Base-by-base conservation (phyloP, 2,329 filamentous ascomycete species). In the Zalaria sp. region DNA sequence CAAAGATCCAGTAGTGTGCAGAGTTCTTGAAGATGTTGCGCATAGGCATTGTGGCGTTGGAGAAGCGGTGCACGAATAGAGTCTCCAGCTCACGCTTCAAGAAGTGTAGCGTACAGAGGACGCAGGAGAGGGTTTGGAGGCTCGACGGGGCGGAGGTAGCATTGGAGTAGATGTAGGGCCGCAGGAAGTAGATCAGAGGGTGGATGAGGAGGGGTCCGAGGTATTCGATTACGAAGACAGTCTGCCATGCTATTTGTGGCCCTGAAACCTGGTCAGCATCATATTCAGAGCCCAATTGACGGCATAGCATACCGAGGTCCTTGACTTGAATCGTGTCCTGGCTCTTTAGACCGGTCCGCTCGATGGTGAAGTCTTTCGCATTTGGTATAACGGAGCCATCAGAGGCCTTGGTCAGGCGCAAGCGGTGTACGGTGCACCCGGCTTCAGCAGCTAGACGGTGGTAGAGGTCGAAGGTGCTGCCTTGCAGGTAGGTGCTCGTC, bases 21-120 rank as follows among this genome's bases (percentile, higher is more conserved):
- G 81, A 86, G 73, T 98, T 98, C 66, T 89, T 91, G 75, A 95
- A 81, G 58, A 98, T 85, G 69, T 94, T 93, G 57, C 65, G 67
- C 44, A 75, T 73, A 11, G 91, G 91, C 91, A 98, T 98, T 38
- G 91, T 98, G 55, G 83, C 85, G 47, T 82, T 78, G 43, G 86
- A 89, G 71, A 98, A 98, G 59, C 85, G 86, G 71, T 98, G 91
- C 47, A 98, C 75, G 59, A 91, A 94, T 47, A 94, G 58, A 1
- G 91, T 96, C 68, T 98, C 91, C 50, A 85, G 72, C 68, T 98
- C 91, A 57, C 91, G 87, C 74, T 98, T 98, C 59, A 84, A 51
- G 63, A 95, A 98, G 70, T 98, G 91, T 8, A 82, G 62, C 43
- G 79, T 67, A 54, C 94, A 76, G 59, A 94, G 75, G 46, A 67